Evolutionary conservation across 1,284 basidiomycete species (phyloP), one percentile per base, ranked within the genome.

Genomic region (Trametes hirsuta): DNA sequence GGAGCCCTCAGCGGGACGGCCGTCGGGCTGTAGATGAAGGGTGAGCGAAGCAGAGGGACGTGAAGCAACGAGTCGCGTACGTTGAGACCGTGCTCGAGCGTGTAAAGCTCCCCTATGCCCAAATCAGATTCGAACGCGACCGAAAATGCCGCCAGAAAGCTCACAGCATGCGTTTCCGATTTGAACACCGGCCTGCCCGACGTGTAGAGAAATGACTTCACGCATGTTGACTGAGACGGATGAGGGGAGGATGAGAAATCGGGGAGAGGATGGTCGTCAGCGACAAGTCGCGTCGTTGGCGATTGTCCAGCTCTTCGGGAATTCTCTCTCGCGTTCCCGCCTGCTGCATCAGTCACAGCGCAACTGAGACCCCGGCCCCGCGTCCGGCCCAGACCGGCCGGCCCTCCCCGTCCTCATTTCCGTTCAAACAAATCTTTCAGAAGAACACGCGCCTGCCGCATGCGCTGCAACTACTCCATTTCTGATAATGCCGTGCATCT

Each of bases 1-100:
- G 39, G 81, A 79, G 64, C 76, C 79, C 69, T 84, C 81, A 63
- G 80, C 75, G 62, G 87, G 76, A 58, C 84, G 84, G 68, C 87
- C 87, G 69, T 90, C 87, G 47, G 86, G 83, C 83, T 86, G 64
- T 21, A 53, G 30, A 30, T 30, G 3, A 47, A 24, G 22, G 21
- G 21, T 36, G 22, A 54, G 52, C n/a, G 30, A 15, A 14, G 12
- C 39, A 11, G 3, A 45, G 18, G 35, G 34, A 22, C 30, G 24
- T 50, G 24, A 34, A 30, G 39, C 49, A 35, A 30, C 9, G 45
- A 50, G 15, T 49, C 58, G 55, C 86, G 76, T 77, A 95, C 94
- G 77, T 89, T 94, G 66, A 99, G 83, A 69, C 96, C 96, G 77
- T 99, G 97, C 77, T 99, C 97, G 72, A 96, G 86, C 68, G 95